Conservation (phyloP, 768 basidiomycete genomes). For the Rhizopogon salebrosus region DNA sequence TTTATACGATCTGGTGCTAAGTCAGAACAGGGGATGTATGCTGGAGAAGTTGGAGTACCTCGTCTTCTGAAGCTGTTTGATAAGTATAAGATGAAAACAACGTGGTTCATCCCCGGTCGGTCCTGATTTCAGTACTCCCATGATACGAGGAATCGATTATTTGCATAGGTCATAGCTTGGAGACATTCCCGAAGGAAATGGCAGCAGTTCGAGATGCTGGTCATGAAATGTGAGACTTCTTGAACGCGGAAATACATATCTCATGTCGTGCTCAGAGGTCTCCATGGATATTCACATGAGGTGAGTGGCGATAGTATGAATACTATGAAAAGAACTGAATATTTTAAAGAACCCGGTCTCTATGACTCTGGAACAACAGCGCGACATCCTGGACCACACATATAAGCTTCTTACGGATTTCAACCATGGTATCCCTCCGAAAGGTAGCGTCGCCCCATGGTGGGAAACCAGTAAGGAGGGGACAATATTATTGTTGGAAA, state of each 20-base stretch:
- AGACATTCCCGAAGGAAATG: conserved; percentile 71
- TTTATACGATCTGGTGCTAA: not conserved
- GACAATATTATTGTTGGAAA: conserved; percentile 56
- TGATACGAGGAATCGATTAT: not conserved
- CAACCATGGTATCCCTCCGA: conserved; percentile 53
- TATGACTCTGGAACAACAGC: conserved; percentile 62
- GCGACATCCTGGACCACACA: conserved; percentile 64
- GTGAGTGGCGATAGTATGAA: conserved; percentile 18
- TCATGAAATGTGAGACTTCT: conserved; percentile 53
- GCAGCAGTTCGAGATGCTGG: conserved; percentile 66
- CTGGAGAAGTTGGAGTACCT: conserved; percentile 68
- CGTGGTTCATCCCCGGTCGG: conserved; percentile 72
- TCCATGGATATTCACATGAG: conserved; percentile 72
- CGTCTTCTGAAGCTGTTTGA: conserved; percentile 67
- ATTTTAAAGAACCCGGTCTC: conserved; percentile 47
- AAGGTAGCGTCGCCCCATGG: conserved; percentile 71
- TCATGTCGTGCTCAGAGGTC: conserved; percentile 35
- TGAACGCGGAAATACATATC: not conserved
- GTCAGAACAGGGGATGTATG: conserved; percentile 51
- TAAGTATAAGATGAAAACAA: conserved; percentile 63
- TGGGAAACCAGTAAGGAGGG: conserved; percentile 75
- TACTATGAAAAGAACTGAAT: not conserved
- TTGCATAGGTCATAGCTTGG: conserved; percentile 56
- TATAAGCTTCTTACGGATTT: conserved; percentile 61
- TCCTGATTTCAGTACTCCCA: not conserved